phyloP scores from a whole-genome alignment of 1,284 basidiomycete species.

The Moesziomyces sp. region DNA sequence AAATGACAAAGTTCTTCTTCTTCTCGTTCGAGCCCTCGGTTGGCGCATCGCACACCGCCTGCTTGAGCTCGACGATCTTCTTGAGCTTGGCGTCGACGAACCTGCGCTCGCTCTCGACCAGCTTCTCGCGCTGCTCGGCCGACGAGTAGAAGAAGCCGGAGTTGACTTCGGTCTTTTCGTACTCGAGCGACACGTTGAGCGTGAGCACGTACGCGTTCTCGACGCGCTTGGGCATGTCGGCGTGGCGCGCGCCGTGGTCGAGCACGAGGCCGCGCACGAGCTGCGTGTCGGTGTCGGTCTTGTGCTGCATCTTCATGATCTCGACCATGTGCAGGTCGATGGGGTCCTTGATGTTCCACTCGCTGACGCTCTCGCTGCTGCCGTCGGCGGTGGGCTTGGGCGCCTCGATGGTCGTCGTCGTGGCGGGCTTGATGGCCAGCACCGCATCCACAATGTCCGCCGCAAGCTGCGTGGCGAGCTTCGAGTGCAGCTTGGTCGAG shows the following conservation, averaged over 20 bases:
- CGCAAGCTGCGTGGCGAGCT: conserved; percentile 87
- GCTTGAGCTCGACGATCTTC: conserved; percentile 98
- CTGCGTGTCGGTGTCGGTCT: conserved; percentile 97
- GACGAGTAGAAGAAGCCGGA: conserved; percentile 99
- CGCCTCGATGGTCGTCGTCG: conserved; percentile 42
- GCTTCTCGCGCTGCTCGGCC: conserved; percentile 97
- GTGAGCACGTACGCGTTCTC: conserved; percentile 97
- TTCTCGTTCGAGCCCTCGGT: conserved; percentile 68
- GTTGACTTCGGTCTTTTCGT: conserved; percentile 99
- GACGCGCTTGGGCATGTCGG: conserved; percentile 98
- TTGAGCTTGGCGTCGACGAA: conserved; percentile 94
- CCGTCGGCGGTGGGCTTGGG: conserved; percentile 59
- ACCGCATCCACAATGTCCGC: conserved; percentile 96
- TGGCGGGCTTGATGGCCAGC: conserved; percentile 77
- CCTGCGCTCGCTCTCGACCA: conserved; percentile 94
- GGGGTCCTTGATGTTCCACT: conserved; percentile 71
- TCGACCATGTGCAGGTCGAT: conserved; percentile 99
- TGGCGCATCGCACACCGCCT: conserved; percentile 80
- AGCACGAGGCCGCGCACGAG: conserved; percentile 93
- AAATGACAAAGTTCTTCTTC: conserved; percentile 88
- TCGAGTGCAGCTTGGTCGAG: conserved; percentile 87
- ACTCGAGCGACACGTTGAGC: conserved; percentile 97
- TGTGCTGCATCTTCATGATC: conserved; percentile 99
- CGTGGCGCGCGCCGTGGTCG: conserved; percentile 92
- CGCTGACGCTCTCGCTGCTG: conserved; percentile 54